Conservation (phyloP, 2,329 filamentous ascomycete species). For the Penicillium italicum region DNA sequence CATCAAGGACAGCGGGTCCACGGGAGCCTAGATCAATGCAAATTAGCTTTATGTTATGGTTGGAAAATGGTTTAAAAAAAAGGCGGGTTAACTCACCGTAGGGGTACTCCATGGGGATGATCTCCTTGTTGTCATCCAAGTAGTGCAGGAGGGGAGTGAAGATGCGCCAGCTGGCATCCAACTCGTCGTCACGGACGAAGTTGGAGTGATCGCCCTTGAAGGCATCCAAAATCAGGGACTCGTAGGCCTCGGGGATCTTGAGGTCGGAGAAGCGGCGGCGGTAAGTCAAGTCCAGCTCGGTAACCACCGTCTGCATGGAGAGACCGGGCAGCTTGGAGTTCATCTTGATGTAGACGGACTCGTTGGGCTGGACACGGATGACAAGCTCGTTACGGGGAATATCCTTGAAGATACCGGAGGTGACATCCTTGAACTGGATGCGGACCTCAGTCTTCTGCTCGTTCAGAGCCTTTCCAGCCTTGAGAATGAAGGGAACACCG, state of each 20-base stretch:
- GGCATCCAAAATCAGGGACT: conserved; percentile 93
- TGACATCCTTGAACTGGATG: conserved; percentile 99
- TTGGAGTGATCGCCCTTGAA: conserved; percentile 99
- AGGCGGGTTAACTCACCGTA: conserved; percentile 69
- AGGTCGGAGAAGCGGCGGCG: conserved; percentile 96
- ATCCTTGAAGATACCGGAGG: conserved; percentile 98
- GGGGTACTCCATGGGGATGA: conserved; percentile 98
- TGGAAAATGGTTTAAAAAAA: not conserved
- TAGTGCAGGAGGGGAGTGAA: conserved; percentile 98
- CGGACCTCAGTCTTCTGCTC: conserved; percentile 99
- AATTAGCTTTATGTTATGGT: not conserved
- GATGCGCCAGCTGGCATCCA: conserved; percentile 97
- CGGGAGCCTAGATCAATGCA: conserved; percentile 67
- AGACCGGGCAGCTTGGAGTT: conserved; percentile 98
- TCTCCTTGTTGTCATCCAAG: conserved; percentile 98
- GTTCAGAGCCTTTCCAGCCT: conserved; percentile 97
- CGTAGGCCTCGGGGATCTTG: conserved; percentile 98
- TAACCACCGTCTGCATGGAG: conserved; percentile 99
- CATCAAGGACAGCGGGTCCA: conserved; percentile 90
- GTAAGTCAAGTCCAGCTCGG: conserved; percentile 97
- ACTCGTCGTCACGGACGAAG: conserved; percentile 94
- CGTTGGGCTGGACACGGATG: conserved; percentile 98
- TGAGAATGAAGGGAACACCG: conserved; percentile 97
- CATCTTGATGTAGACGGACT: conserved; percentile 99
- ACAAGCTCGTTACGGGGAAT: conserved; percentile 99